Conservation (phyloP, 495 filamentous ascomycete genomes). For the Cenococcum geophilum region DNA sequence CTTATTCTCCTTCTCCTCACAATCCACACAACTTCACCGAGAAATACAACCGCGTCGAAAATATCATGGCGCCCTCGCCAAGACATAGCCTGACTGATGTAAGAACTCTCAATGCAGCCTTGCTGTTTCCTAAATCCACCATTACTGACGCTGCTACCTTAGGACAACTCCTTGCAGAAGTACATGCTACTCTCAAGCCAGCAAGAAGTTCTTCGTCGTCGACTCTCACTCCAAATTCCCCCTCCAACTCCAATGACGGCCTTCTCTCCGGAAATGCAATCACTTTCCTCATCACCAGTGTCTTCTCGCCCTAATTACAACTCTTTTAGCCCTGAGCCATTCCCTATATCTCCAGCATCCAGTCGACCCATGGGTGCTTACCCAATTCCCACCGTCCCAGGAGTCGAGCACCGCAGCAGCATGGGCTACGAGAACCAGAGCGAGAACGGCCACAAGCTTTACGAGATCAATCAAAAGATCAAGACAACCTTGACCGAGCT, state of each 20-base stretch:
- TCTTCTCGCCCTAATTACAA: slow-evolving; percentile 4
- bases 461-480: slow-evolving; percentile 57
- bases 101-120: slow-evolving; percentile 5
- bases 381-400: slow-evolving; percentile 18
- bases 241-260: slow-evolving; percentile 20
- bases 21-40: background rate
- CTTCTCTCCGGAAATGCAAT: slow-evolving; percentile 22
- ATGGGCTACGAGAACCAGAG: slow-evolving; percentile 9
- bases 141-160: slow-evolving; percentile 4
- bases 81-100: slow-evolving; percentile 4
- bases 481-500: slow-evolving; percentile 60
- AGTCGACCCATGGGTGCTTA: slow-evolving; percentile 8
- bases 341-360: slow-evolving; percentile 2
- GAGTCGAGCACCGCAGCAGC: slow-evolving; percentile 10
- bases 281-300: slow-evolving; percentile 22
- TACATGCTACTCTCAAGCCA: slow-evolving; percentile 29
- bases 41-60: background rate
- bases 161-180: slow-evolving; percentile 23
- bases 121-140: background rate
- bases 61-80: background rate
- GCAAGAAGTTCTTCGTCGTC: slow-evolving; percentile 31
- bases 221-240: slow-evolving; percentile 28
- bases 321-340: slow-evolving; percentile 11
- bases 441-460: slow-evolving; percentile 50
- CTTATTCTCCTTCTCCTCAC: too few species aligned